These are phyloP conservation scores for Kodamaea sp. DNA, from an alignment of 1,139 yeast genomes.

Conservation along the genomic window DNA sequence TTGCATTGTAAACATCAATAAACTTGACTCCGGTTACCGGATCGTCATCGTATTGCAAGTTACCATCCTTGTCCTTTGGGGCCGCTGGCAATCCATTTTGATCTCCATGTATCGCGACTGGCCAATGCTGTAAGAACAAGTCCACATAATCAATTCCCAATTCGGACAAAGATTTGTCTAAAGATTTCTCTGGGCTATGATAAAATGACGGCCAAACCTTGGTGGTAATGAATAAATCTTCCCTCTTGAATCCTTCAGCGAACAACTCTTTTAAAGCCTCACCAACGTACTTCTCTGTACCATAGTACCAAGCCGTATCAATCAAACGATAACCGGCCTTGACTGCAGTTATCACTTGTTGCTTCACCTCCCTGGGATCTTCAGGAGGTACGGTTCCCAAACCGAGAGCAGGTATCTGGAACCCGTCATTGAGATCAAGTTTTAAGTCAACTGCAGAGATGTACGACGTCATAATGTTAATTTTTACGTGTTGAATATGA, in stretches of 20 bases:
- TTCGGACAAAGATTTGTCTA: constrained; percentile 34
- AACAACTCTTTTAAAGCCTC: constrained; percentile 50
- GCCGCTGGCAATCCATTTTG: constrained; percentile 37
- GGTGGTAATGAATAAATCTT: constrained; percentile 60
- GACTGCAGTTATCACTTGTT: constrained; percentile 41
- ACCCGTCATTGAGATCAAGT: constrained; percentile 33
- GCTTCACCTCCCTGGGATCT: constrained; percentile 33
- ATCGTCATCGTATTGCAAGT: constrained; percentile 42
- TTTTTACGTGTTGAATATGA: too few relatives aligned
- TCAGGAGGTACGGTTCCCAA: constrained; percentile 41
- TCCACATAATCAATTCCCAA: constrained; percentile 61
- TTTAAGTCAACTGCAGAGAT: constrained; percentile 25
- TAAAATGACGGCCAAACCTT: constrained; percentile 56
- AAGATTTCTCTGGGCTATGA: constrained; percentile 39
- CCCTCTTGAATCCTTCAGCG: constrained; percentile 50
- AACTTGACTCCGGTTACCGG: constrained; percentile 40
- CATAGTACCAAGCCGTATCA: constrained; percentile 51
- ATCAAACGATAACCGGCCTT: constrained; percentile 45
- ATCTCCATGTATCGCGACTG: constrained; percentile 42
- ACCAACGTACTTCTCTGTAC: constrained; percentile 52
- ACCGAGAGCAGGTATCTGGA: constrained; percentile 39
- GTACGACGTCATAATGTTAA: constrained; percentile 6
- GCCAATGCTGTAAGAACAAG: constrained; percentile 64
- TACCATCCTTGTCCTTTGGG: constrained; percentile 44
- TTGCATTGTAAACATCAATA: constrained; percentile 47